Conservation (phyloP, 192 early-diverging fungal species). For the Backusella mclennaniae region DNA sequence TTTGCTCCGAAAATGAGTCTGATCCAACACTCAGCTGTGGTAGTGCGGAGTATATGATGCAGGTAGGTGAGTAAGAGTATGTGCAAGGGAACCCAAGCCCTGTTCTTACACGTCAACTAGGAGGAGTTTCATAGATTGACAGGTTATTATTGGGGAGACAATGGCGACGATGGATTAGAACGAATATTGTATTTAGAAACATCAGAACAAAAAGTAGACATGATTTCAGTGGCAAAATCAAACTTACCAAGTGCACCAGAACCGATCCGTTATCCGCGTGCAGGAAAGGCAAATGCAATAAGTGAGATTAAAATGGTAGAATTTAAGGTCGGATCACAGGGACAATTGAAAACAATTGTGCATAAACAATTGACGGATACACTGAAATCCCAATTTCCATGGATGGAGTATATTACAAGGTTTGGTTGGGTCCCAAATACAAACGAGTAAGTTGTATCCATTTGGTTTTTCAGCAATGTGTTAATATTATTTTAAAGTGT, state of each 20-base stretch:
- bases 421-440: conserved; percentile 63
- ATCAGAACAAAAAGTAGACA: conserved; percentile 56
- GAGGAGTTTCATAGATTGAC: conserved; percentile 69
- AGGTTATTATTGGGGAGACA: conserved; percentile 60
- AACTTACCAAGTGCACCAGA: conserved; percentile 18
- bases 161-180: conserved; percentile 20
- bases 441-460: conserved; percentile 39
- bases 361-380: conserved; percentile 45
- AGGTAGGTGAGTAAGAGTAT: conserved; percentile 26
- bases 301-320: conserved; percentile 54
- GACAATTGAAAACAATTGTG: conserved; percentile 25
- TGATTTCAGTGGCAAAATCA: conserved; percentile 27
- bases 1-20: conserved; percentile 36
- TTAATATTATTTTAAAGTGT: conserved; percentile 32
- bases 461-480: not conserved
- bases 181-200: conserved; percentile 60
- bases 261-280: conserved; percentile 58
- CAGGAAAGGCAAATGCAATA: conserved; percentile 57
- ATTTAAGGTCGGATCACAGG: conserved; percentile 36
- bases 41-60: conserved; percentile 70
- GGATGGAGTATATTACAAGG: conserved; percentile 67
- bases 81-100: no score
- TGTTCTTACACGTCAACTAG: not conserved
- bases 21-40: conserved; percentile 53
- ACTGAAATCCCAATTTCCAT: conserved; percentile 54